Evolutionary conservation across 768 basidiomycete species (phyloP).

Genomic region (Leucosporidium creatinivorum): DNA sequence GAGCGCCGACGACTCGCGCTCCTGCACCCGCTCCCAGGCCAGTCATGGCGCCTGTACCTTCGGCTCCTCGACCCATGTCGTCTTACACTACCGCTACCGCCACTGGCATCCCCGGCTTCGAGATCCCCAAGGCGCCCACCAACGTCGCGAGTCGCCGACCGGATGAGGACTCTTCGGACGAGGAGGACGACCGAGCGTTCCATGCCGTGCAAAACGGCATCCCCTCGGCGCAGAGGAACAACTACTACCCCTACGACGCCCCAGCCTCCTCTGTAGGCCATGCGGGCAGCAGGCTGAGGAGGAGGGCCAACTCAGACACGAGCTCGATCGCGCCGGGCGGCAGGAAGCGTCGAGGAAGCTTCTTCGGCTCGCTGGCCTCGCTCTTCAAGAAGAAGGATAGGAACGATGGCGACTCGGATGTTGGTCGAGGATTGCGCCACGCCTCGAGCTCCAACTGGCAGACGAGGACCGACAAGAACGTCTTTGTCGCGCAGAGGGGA

Average conservation of each 20-base stretch:
- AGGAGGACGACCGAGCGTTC: neutral
- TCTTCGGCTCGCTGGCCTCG: conserved; percentile 26
- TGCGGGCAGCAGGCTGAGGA: neutral
- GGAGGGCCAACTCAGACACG: conserved; percentile 20
- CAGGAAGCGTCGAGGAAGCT: conserved; percentile 16
- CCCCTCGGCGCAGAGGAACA: neutral
- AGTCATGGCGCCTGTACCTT: conserved; percentile 19
- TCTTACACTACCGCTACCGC: conserved; percentile 2
- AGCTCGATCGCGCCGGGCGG: conserved; percentile 8
- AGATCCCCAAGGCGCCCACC: conserved; percentile 25
- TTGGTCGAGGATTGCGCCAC: conserved; percentile 3
- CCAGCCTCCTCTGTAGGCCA: neutral
- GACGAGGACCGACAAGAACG: conserved; percentile 5
- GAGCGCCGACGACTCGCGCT: neutral
- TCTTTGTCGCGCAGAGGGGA: neutral
- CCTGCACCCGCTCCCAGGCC: neutral
- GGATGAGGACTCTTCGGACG: conserved; percentile 4
- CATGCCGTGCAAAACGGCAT: neutral
- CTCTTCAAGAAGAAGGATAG: conserved; percentile 20
- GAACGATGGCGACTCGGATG: neutral
- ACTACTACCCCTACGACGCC: neutral
- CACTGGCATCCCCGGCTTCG: conserved; percentile 18
- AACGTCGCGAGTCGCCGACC: conserved; percentile 9
- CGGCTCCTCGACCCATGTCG: conserved; percentile 21
- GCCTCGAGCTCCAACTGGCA: neutral